Percentiles rank a stretch among this genome's conserved stretches.
These are phyloP conservation scores for Drechslerella dactyloides DNA, from an alignment of 2,329 filamentous ascomycete genomes.

Conservation along the genomic window DNA sequence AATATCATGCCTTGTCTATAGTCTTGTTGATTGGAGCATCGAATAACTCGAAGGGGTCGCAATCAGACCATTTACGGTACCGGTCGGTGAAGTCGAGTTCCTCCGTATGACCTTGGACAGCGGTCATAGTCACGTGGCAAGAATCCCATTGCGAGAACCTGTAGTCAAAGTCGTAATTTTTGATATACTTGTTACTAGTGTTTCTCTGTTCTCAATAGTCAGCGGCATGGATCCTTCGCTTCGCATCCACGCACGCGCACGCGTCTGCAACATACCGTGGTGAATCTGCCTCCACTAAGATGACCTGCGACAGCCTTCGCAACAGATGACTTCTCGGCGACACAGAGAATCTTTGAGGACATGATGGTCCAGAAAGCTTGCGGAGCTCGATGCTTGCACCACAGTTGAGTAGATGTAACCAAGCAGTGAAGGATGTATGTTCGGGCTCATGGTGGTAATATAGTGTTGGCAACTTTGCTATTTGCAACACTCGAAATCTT, in stretches of 20 bases:
- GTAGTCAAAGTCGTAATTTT: slow-evolving; percentile 93
- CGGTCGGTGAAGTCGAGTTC: slow-evolving; percentile 75
- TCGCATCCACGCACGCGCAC: background rate
- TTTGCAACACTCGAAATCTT: background rate
- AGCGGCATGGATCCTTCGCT: background rate
- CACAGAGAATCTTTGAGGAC: slow-evolving; percentile 68
- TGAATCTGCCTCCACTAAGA: slow-evolving; percentile 76
- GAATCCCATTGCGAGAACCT: slow-evolving; percentile 83
- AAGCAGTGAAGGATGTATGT: background rate
- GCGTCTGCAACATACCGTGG: slow-evolving; percentile 67
- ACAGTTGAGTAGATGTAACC: background rate
- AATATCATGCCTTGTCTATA: slow-evolving; percentile 68
- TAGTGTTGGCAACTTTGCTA: no score
- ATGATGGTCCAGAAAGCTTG: background rate
- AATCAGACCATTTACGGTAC: slow-evolving; percentile 80
- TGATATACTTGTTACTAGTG: slow-evolving; percentile 78
- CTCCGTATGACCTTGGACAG: slow-evolving; percentile 86
- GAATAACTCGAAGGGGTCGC: slow-evolving; percentile 79
- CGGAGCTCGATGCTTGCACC: background rate
- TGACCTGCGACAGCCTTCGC: slow-evolving; percentile 92
- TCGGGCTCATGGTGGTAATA: no score
- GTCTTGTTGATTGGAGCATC: slow-evolving; percentile 74
- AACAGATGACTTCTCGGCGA: slow-evolving; percentile 90
- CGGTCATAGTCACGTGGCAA: slow-evolving; percentile 90
- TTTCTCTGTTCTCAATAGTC: slow-evolving; percentile 64